Evolutionary conservation across 495 filamentous ascomycete genomes (phyloP).

Genomic region (Lepidopterella palustris): DNA sequence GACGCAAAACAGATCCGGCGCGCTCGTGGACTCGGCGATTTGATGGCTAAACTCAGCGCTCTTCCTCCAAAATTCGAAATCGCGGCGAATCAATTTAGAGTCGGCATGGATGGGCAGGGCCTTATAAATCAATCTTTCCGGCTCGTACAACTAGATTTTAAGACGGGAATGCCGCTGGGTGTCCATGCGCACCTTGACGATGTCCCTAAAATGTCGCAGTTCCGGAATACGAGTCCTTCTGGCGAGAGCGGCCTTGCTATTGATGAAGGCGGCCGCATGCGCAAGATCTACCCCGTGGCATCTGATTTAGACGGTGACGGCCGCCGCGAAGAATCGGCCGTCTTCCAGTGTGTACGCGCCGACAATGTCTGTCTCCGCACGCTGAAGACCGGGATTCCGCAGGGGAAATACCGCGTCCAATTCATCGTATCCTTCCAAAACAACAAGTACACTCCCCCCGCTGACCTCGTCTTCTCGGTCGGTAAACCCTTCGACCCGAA

Average conservation of each 20-base stretch:
- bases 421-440: slow-evolving; percentile 31
- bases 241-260: slow-evolving; percentile 26
- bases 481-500: slow-evolving; percentile 27
- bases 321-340: slow-evolving; percentile 24
- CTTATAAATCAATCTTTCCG: slow-evolving; percentile 20
- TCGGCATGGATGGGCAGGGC: slow-evolving; percentile 24
- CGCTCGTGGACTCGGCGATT: slow-evolving; percentile 21
- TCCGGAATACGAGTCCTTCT: slow-evolving; percentile 18
- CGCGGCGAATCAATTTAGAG: slow-evolving; percentile 19
- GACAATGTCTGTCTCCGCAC: slow-evolving; percentile 28
- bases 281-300: slow-evolving; percentile 30
- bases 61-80: slow-evolving; percentile 29
- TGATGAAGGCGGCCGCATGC: slow-evolving; percentile 17
- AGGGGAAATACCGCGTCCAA: slow-evolving; percentile 27
- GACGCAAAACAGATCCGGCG: slow-evolving; percentile 26
- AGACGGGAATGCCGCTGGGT: slow-evolving; percentile 30
- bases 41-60: slow-evolving; percentile 24
- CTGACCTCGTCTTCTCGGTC: slow-evolving; percentile 27
- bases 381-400: slow-evolving; percentile 30
- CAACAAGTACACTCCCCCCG: slow-evolving; percentile 17
- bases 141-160: slow-evolving; percentile 30
- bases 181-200: slow-evolving; percentile 12
- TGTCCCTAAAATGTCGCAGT: slow-evolving; percentile 14
- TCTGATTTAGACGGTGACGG: slow-evolving; percentile 30
- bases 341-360: slow-evolving; percentile 24